Conservation (phyloP, 2,329 filamentous ascomycete species). For the Colletotrichum australisinense region DNA sequence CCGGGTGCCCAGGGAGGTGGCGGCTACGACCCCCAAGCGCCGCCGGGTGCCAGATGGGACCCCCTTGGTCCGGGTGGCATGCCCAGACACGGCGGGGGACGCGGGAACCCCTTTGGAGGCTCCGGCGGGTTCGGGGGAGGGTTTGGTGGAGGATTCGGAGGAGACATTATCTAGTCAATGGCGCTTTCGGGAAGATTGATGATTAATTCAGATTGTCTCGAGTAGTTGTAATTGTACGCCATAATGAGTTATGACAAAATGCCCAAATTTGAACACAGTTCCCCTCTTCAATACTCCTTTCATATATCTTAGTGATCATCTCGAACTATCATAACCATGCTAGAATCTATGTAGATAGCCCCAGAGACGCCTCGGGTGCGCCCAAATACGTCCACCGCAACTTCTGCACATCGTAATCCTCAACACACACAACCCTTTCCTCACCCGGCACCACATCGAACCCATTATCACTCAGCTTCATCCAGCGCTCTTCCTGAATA, state of each 20-base stretch:
- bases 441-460: conserved; percentile 67
- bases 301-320: neutral
- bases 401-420: conserved; percentile 15
- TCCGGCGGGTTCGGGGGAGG: conserved; percentile 46
- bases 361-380: conserved; percentile 25
- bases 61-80: conserved; percentile 78
- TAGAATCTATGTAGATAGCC: neutral
- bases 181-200: neutral
- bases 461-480: conserved; percentile 66
- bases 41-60: conserved; percentile 92
- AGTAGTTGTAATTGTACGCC: conserved; percentile 20
- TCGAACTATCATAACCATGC: too few relatives aligned
- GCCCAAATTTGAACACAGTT: neutral
- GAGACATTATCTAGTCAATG: conserved; percentile 36
- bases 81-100: conserved; percentile 53
- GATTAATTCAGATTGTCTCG: neutral
- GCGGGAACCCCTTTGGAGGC: conserved; percentile 53
- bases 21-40: conserved; percentile 76
- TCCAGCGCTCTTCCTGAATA: conserved; percentile 58
- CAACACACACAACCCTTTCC: conserved; percentile 37
- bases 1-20: conserved; percentile 55
- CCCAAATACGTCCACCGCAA: conserved; percentile 38
- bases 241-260: conserved; percentile 27
- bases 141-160: conserved; percentile 48
- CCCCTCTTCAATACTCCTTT: neutral